Conservation (phyloP, 768 basidiomycete genomes). For the Suillus discolor region DNA sequence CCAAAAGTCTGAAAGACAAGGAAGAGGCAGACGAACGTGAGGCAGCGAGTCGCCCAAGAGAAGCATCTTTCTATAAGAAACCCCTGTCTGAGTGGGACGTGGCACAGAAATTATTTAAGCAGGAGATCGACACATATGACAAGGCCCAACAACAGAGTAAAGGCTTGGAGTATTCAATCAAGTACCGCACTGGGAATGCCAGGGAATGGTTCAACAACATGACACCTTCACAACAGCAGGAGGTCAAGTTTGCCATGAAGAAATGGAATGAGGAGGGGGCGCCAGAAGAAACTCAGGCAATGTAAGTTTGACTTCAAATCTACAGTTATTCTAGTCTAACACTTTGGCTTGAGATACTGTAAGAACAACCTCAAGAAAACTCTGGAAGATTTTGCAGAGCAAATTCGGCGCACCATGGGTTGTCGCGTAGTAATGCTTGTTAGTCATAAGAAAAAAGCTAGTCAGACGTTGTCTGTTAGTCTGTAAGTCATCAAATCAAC, state of each 20-base stretch:
- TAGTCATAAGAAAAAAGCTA: neutral
- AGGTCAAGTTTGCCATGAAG: too few species aligned
- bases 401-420: neutral
- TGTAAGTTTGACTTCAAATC: too few species aligned
- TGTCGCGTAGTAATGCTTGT: neutral
- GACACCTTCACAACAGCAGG: too few species aligned
- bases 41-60: neutral
- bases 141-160: neutral
- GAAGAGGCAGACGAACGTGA: neutral
- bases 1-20: too few species aligned
- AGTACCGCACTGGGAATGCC: too few species aligned
- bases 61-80: neutral
- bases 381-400: neutral
- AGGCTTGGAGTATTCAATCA: neutral
- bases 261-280: too few species aligned
- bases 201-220: too few species aligned
- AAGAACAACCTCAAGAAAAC: slow-evolving; percentile 3
- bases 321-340: too few species aligned
- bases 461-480: neutral
- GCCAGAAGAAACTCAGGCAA: too few species aligned
- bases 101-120: neutral
- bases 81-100: neutral
- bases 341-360: too few species aligned
- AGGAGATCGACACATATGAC: neutral
- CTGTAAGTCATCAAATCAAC: neutral